Evolutionary conservation across 108 stramenopile species (phyloP).

Genomic region (Halocafeteria seosinensis): DNA sequence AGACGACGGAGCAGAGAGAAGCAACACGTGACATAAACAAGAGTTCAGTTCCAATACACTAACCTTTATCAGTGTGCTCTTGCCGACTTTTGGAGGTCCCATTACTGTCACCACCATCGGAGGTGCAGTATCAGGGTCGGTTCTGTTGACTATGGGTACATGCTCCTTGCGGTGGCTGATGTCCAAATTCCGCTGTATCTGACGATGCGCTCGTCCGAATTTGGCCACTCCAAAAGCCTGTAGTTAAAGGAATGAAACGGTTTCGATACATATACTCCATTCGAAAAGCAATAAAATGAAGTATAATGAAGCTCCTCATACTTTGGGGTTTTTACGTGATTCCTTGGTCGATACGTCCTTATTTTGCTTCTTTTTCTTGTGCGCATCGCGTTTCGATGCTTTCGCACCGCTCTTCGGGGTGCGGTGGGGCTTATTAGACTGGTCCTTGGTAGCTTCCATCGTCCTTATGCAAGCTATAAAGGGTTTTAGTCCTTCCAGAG

Average conservation of each 20-base stretch:
- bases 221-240: slow-evolving; percentile 85
- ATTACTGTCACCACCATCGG: slow-evolving; percentile 75
- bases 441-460: neutral
- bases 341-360: slow-evolving; percentile 47
- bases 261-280: neutral
- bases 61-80: slow-evolving; percentile 80
- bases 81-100: slow-evolving; percentile 80
- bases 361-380: slow-evolving; percentile 47
- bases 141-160: slow-evolving; percentile 55
- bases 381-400: slow-evolving; percentile 21
- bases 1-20: too few species aligned
- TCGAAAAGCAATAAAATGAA: neutral
- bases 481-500: neutral
- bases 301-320: neutral
- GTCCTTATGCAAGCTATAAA: neutral
- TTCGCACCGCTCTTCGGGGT: slow-evolving; percentile 7
- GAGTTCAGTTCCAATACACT: too few species aligned
- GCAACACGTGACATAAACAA: too few species aligned
- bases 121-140: slow-evolving; percentile 37
- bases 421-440: slow-evolving; percentile 3
- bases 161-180: slow-evolving; percentile 80
- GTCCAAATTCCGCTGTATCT: slow-evolving; percentile 83
- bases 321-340: slow-evolving; percentile 9
- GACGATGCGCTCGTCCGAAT: slow-evolving; percentile 65
- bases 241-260: slow-evolving; percentile 43